Evolutionary conservation across 2,329 filamentous ascomycete genomes (phyloP).

Genomic region (Colletotrichum gigasporum): DNA sequence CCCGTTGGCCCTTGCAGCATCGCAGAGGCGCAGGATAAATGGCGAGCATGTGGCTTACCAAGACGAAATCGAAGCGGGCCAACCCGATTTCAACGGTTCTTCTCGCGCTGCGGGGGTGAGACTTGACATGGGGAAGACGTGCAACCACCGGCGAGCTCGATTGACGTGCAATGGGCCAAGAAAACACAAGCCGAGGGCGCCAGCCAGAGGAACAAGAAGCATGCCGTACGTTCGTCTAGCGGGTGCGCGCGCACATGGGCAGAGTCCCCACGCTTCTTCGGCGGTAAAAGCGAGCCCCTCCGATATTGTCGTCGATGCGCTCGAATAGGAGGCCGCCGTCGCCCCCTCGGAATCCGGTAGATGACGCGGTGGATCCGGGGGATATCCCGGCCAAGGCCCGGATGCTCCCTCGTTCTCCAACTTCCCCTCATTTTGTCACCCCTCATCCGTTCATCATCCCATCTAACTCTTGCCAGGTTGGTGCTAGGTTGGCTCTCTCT

Average conservation of each 20-base stretch:
- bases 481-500: neutral
- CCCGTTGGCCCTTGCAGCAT: neutral
- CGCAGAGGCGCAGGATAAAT: neutral
- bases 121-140: neutral
- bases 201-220: constrained; percentile 2
- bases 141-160: neutral
- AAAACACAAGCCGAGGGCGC: neutral
- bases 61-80: constrained; percentile 7
- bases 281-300: constrained; percentile 9
- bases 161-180: neutral
- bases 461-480: neutral
- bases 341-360: constrained; percentile 6
- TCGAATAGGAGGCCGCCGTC: constrained; percentile 17
- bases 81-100: constrained; percentile 5
- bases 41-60: neutral
- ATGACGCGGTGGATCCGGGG: constrained; percentile 23
- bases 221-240: too few relatives aligned
- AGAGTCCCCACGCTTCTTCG: neutral
- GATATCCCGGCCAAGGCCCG: constrained; percentile 16
- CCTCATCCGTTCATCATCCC: neutral
- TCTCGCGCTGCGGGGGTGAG: neutral
- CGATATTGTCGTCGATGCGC: constrained; percentile 22
- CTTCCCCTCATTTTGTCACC: constrained; percentile 19
- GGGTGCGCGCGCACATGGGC: neutral
- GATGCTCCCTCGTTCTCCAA: constrained; percentile 20